Evolutionary conservation across 1,284 basidiomycete species (phyloP), one percentile per base, ranked within the genome.

Genomic region (Cutaneotrichosporon spelunceum): DNA sequence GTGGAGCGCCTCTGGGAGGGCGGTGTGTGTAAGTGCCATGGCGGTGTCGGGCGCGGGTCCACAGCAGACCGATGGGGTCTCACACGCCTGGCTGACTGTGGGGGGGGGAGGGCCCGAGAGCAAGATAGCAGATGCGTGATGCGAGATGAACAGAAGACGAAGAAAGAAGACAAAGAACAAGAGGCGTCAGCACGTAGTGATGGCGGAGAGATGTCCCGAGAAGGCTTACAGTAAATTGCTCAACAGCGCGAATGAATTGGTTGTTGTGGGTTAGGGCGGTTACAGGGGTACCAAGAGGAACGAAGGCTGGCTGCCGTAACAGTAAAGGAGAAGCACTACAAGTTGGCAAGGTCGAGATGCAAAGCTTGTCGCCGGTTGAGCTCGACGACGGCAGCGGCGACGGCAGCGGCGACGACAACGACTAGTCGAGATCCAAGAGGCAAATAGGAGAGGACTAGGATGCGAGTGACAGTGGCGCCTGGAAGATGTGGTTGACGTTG

Each of bases 11-110:
- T 59, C 53, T 14, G 29, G 2, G 29, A 59, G 56, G 6, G 61
- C 53, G 29, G 44, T 19, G 36, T 62, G 61, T n/a, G 61, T 47
- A 19, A 58, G 33, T 27, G 61, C 56, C 61, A 62, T 62, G 33
- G 39, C 61, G 53, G 55, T 56, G 55, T 48, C 42, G 44, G 39
- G 52, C 47, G 57, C 53, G n/a, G 19, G 58, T 47, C 58, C 57
- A 24, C 26, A 7, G 24, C 24, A 36, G 57, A 53, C 57, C 48
- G 52, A 11, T 21, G 52, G 30, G n/a, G 21, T 39, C 52, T 53
- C 52, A 53, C 52, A 33, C 52, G 34, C 52, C 52, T 21, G 34
- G 52, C 34, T 53, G 5, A 50, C 48, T 50, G 48, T n/a, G 21
- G 24, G 27, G 13, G 48, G 13, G n/a, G n/a, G n/a, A n/a, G n/a